Conservation (phyloP, 129 eudicot species). For the Pseudognaphalium luteoalbum region DNA sequence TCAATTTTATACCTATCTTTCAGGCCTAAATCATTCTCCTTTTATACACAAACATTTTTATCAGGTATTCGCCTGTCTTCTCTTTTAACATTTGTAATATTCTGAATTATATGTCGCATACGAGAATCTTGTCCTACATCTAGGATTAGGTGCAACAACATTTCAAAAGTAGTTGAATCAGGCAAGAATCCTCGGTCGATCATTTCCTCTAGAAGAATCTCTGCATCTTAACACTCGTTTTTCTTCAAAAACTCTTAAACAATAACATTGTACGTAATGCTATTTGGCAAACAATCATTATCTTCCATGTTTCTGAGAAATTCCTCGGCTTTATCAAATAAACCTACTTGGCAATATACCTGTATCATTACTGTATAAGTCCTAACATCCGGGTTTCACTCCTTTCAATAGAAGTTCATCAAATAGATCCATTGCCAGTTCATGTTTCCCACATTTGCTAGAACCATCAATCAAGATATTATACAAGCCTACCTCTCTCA, state of each 20-base stretch:
- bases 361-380: conserved; percentile 30
- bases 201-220: conserved; percentile 30
- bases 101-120: too few species aligned
- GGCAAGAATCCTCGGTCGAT: conserved; percentile 28
- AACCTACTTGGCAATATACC: conserved; percentile 22
- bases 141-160: too few species aligned
- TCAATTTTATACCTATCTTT: too few species aligned
- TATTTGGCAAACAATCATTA: conserved; percentile 27
- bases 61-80: too few species aligned
- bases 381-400: conserved; percentile 23
- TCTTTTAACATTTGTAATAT: too few species aligned
- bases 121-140: too few species aligned
- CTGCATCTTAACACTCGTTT: conserved; percentile 24
- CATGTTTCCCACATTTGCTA: conserved; percentile 24
- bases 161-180: conserved; percentile 19
- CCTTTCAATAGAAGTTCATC: conserved; percentile 28
- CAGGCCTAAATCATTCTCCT: too few species aligned
- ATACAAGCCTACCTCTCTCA: conserved; percentile 22
- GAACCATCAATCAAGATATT: conserved; percentile 30
- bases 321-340: conserved; percentile 33
- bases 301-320: conserved; percentile 28
- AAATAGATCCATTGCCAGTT: conserved; percentile 25
- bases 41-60: too few species aligned
- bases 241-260: conserved; percentile 27
- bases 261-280: conserved; percentile 26